These are phyloP conservation scores for Candida yuanshanica DNA, from an alignment of 805 yeast genomes.

Conservation along the genomic window DNA sequence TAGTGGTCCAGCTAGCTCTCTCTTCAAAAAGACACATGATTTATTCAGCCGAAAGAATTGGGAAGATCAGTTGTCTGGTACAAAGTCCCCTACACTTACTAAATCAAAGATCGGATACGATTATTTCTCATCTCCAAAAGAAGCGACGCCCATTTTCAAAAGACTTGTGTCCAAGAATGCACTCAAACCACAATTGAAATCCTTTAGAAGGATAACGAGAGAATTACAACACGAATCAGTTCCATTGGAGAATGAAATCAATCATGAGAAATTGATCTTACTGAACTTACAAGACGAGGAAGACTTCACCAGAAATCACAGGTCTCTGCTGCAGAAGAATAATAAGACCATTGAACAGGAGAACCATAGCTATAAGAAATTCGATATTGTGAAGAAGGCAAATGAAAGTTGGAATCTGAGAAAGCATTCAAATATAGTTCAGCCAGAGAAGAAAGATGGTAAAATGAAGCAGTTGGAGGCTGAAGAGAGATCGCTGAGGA, in stretches of 20 bases:
- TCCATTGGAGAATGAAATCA: constrained; percentile 22
- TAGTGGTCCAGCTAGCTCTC: background rate
- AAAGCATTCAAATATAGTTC: constrained; percentile 7
- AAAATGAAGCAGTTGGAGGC: constrained; percentile 1
- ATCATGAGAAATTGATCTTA: constrained; percentile 23
- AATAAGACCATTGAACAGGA: constrained; percentile 3
- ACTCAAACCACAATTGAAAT: constrained; percentile 23
- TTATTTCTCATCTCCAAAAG: constrained; percentile 13
- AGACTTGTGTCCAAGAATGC: constrained; percentile 19
- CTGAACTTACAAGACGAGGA: constrained; percentile 21
- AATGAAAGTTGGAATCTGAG: constrained; percentile 25
- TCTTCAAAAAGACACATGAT: constrained; percentile 10
- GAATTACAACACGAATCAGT: constrained; percentile 22
- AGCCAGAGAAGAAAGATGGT: constrained; percentile 3
- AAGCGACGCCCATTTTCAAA: constrained; percentile 24
- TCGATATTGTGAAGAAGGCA: constrained; percentile 24
- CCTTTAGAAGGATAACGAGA: constrained; percentile 19
- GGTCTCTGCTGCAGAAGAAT: constrained; percentile 1
- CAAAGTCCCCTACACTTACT: constrained; percentile 9
- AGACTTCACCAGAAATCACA: background rate
- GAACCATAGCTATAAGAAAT: constrained; percentile 11
- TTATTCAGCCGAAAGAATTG: constrained; percentile 9
- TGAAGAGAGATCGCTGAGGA: constrained; percentile 7
- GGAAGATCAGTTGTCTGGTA: constrained; percentile 6
- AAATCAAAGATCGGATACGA: constrained; percentile 3